These are phyloP conservation scores for Vairimorpha apis DNA, from an alignment of 371 early-diverging fungal genomes.

Conservation along the genomic window DNA sequence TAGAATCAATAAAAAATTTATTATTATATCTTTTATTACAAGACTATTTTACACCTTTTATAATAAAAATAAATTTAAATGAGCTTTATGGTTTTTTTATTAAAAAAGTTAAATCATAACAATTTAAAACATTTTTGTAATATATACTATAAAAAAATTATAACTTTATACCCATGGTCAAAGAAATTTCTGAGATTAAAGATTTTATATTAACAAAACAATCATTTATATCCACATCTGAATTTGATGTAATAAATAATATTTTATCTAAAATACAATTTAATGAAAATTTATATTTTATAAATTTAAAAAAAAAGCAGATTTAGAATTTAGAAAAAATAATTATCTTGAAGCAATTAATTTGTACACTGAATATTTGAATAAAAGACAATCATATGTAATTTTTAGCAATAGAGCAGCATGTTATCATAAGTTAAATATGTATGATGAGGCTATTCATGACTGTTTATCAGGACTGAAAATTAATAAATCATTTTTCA, in stretches of 20 bases:
- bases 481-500: constrained; percentile 77
- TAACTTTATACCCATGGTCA: too few species aligned
- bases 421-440: constrained; percentile 83
- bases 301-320: constrained; percentile 78
- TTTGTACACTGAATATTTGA: constrained; percentile 81
- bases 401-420: constrained; percentile 87
- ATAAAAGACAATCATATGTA: constrained; percentile 75
- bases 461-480: constrained; percentile 80
- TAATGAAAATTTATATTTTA: neutral
- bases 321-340: constrained; percentile 79
- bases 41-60: too few species aligned
- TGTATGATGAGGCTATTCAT: constrained; percentile 80
- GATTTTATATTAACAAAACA: neutral
- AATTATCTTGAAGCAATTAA: constrained; percentile 76
- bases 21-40: too few species aligned
- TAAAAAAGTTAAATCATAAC: too few species aligned
- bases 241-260: neutral
- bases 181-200: neutral
- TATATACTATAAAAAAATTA: too few species aligned
- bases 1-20: too few species aligned
- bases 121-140: too few species aligned
- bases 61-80: too few species aligned
- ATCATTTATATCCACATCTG: neutral
- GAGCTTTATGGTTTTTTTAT: too few species aligned
- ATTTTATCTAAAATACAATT: neutral